These are phyloP conservation scores for Cucurbita pepo DNA, from an alignment of 306 rosid genomes.

Conservation along the genomic window DNA sequence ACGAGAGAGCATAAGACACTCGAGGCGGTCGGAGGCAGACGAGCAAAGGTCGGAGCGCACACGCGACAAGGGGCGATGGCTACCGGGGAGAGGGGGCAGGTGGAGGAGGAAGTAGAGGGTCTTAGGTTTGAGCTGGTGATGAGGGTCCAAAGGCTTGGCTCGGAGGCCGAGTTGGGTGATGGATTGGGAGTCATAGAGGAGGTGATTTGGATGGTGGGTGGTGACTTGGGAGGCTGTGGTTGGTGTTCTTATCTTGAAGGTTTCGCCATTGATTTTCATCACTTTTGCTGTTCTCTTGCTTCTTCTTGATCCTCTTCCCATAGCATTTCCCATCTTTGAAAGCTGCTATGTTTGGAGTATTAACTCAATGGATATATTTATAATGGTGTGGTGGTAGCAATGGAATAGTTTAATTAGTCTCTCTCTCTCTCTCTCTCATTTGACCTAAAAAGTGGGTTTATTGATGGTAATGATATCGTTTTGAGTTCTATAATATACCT, in stretches of 20 bases:
- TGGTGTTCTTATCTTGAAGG: constrained; percentile 46
- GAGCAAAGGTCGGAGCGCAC: constrained; percentile 37
- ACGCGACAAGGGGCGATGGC: constrained; percentile 11
- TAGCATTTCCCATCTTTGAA: constrained; percentile 46
- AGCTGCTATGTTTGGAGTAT: not conserved
- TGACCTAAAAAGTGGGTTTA: too few species aligned
- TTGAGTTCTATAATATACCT: too few species aligned
- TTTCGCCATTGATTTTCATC: constrained; percentile 70
- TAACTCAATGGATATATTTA: not conserved
- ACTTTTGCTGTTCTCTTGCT: constrained; percentile 54
- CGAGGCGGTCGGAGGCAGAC: constrained; percentile 66
- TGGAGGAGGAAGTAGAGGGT: constrained; percentile 46
- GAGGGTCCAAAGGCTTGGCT: constrained; percentile 55
- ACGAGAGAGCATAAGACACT: constrained; percentile 57
- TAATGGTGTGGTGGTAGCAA: not conserved
- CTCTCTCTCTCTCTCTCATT: not conserved
- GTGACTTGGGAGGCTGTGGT: constrained; percentile 38
- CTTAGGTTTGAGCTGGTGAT: constrained; percentile 39
- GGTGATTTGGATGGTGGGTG: constrained; percentile 45
- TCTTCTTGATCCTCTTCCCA: constrained; percentile 24
- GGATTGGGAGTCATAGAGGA: constrained; percentile 38
- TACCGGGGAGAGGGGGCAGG: constrained; percentile 20
- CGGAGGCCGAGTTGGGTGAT: constrained; percentile 46
- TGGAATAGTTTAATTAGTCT: not conserved
- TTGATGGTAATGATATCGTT: too few species aligned